Evolutionary conservation across 176 grass and related monocot species (phyloP), one percentile per base, ranked within the genome.

Genomic region (Puccinellia tenuiflora): DNA sequence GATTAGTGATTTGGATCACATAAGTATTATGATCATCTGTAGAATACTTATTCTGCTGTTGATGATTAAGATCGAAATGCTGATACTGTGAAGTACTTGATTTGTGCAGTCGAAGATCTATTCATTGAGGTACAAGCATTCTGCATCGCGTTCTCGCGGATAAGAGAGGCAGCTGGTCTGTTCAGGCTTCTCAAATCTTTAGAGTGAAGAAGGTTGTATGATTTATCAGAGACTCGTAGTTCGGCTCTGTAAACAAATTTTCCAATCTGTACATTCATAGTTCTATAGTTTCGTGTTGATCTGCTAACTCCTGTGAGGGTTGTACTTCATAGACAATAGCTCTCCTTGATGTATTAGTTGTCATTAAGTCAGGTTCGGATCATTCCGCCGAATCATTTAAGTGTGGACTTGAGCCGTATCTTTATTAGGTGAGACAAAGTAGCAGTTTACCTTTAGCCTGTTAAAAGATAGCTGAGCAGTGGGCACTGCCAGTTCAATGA

Each of bases 111-210:
- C 40, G 89, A 90, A 87, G 96, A 98, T 93, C 87, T 98, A 7
- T 85, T 98, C 80, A 86, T 95, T 2, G 91, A 98, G 85, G 96
- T 98, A 71, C 96, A 98, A 59, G 96, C 96, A 5, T 98, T 98
- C 80, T 98, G 96, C 87, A 95, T 98, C 12, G 93, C 90, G 20
- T 98, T 95, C 65, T 95, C 91, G 1, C 84, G 92, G 26, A 95
- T 98, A 82, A 98, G 92, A 77, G 96, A 98, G 74, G 92, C 92
- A 7, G 92, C 89, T 24, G 89, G 83, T 16, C 85, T 95, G 63
- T 98, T 98, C 77, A 98, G 96, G 79, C 92, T 98, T 43, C 87
- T 98, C 3, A 98, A 98, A 65, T 88, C 91, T 24, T 63, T 95
- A 85, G 92, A 98, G 81, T 98, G 77, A 97, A 71, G 53, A 79